Evolutionary conservation across 73 alveolate species (phyloP), one percentile per base, ranked within the genome.

Genomic region (Paramecium biaurelia): DNA sequence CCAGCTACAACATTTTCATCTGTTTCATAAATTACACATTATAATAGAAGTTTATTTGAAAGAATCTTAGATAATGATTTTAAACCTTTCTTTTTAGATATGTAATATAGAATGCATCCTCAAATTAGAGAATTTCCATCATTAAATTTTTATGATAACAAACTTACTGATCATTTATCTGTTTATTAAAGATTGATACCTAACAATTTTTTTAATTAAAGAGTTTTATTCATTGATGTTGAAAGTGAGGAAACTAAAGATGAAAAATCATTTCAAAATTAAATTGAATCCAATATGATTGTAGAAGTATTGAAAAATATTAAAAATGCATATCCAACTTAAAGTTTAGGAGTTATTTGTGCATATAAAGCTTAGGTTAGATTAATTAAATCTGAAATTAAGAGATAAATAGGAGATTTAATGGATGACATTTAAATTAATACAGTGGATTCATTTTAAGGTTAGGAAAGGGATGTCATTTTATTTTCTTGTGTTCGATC

Each of bases 1-100:
- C 99, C 99, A 14, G 99, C 99, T 0, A 98, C 99, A 2, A 95
- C 97, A 1, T 97, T 98, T 93, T 92, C 96, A 43, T 95, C 96
- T 20, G 94, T 96, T 57, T 94, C 99, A 35, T 37, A 92, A 2
- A 74, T 92, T 49, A 97, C 98, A 28, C 92, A 87, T 63, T 98
- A 92, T 95, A 94, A 95, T 92, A 92, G 99, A 38, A 93, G 98
- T 18, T 76, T 98, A 49, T 98, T 96, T 90, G 99, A 98, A 92
- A 95, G 99, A 92, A 82, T 98, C 37, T 86, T 98, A 8, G 98
- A 96, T 82, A 95, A 96, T 92, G 96, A 95, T 18, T 92, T 96
- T 18, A 37, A 79, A 47, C 93, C 97, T 3, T 93, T 94, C 92
- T 89, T 92, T 87, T 42, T 92, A 15, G 92, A 57, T 24, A 95